Percentiles rank a stretch among this genome's conserved stretches.
Evolutionary conservation across 495 filamentous ascomycete genomes (phyloP).

Genomic region (Cairneyella variabilis): DNA sequence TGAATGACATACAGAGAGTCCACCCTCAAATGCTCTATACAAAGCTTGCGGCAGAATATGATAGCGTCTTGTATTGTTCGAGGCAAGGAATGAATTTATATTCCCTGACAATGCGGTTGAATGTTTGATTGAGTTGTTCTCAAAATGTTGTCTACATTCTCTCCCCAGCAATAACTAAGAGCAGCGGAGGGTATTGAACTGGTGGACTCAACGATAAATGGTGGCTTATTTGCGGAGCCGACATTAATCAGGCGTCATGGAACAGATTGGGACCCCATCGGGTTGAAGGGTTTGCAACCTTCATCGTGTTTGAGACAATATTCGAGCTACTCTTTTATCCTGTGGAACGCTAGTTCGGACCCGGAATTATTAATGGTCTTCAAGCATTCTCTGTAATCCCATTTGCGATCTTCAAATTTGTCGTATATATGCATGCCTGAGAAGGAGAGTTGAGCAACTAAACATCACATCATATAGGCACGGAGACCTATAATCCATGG

Average conservation of each 20-base stretch:
- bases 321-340: slow-evolving; percentile 7
- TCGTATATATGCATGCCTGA: too few relatives aligned
- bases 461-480: too few relatives aligned
- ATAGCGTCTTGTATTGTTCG: slow-evolving; percentile 31
- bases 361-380: slow-evolving; percentile 13
- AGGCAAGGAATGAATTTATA: slow-evolving; percentile 11
- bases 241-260: slow-evolving; percentile 13
- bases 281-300: slow-evolving; percentile 1
- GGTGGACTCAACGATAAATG: slow-evolving; percentile 18
- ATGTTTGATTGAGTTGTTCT: slow-evolving; percentile 12
- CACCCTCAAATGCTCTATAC: slow-evolving; percentile 31
- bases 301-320: slow-evolving; percentile 10
- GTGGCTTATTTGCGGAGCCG: background rate
- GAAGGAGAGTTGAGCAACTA: too few relatives aligned
- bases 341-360: slow-evolving; percentile 4
- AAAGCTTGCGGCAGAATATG: slow-evolving; percentile 22
- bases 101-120: background rate
- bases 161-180: slow-evolving; percentile 29
- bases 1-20: slow-evolving; percentile 29
- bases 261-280: slow-evolving; percentile 5
- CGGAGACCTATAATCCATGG: too few relatives aligned
- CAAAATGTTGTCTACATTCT: background rate
- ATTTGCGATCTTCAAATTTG: too few relatives aligned
- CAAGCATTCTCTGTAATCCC: too few relatives aligned
- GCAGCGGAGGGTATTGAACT: slow-evolving; percentile 3